These are phyloP conservation scores for Metschnikowia chrysomelidarum DNA, from an alignment of 805 yeast genomes.

Conservation along the genomic window DNA sequence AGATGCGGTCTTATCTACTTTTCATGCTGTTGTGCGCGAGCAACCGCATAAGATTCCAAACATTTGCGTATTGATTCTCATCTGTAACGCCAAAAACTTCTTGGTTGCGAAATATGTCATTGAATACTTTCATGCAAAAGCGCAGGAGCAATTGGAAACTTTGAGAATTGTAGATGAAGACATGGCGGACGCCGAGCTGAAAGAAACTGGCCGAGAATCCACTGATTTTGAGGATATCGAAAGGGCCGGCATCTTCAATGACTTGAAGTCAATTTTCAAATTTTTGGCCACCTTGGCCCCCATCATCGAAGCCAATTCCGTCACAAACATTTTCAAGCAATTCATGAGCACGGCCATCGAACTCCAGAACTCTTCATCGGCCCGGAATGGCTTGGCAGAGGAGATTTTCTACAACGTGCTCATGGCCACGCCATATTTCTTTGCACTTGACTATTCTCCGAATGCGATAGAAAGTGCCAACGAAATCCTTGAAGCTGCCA, in stretches of 20 bases:
- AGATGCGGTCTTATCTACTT: slow-evolving; percentile 55
- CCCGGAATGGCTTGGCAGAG: slow-evolving; percentile 62
- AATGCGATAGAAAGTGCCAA: slow-evolving; percentile 35
- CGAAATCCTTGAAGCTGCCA: slow-evolving; percentile 48
- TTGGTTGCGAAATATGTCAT: slow-evolving; percentile 67
- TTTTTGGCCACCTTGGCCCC: slow-evolving; percentile 67
- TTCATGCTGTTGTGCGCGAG: slow-evolving; percentile 71
- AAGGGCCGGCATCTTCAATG: slow-evolving; percentile 63
- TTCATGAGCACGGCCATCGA: slow-evolving; percentile 56
- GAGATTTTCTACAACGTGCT: slow-evolving; percentile 62
- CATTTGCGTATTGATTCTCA: slow-evolving; percentile 64
- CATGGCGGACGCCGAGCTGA: slow-evolving; percentile 15
- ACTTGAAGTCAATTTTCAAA: slow-evolving; percentile 67
- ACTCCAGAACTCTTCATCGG: slow-evolving; percentile 41
- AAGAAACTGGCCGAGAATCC: neutral
- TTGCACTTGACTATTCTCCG: slow-evolving; percentile 39
- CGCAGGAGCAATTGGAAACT: slow-evolving; percentile 52
- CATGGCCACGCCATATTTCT: slow-evolving; percentile 63
- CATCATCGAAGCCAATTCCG: slow-evolving; percentile 48
- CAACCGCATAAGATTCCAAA: slow-evolving; percentile 88
- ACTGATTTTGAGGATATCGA: slow-evolving; percentile 15
- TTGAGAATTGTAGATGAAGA: slow-evolving; percentile 14
- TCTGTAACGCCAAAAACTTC: slow-evolving; percentile 62
- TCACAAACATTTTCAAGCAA: slow-evolving; percentile 46
- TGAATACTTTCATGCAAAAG: slow-evolving; percentile 63